phyloP scores from a whole-genome alignment of 2,329 filamentous ascomycete species.

The Arachnomyces sp. region DNA sequence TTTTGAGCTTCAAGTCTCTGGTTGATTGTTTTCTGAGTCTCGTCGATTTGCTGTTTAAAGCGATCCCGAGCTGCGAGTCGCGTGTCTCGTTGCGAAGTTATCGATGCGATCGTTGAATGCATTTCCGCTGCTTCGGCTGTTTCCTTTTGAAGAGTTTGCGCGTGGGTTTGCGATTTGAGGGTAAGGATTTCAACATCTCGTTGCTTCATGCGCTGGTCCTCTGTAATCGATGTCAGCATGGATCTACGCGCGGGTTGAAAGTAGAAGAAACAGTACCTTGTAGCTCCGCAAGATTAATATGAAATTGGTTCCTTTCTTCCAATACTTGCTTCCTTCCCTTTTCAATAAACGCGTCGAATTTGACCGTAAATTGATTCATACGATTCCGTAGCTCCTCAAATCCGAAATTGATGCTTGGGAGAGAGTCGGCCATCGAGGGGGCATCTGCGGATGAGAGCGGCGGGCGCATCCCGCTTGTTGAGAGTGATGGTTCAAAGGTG shows the following conservation, averaged over 20 bases:
- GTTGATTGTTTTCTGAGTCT: conserved; percentile 40
- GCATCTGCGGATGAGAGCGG: conserved; percentile 45
- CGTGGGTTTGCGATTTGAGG: conserved; percentile 49
- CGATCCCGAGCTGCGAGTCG: conserved; percentile 49
- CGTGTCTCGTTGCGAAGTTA: conserved; percentile 49
- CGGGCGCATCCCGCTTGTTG: conserved; percentile 46
- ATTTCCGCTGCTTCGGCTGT: conserved; percentile 56
- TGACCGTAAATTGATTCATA: conserved; percentile 85
- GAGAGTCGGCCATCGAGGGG: conserved; percentile 56
- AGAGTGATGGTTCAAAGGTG: conserved; percentile 51
- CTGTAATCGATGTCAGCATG: conserved; percentile 39
- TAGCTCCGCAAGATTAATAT: conserved; percentile 79
- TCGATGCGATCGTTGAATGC: conserved; percentile 51
- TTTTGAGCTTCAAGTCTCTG: conserved; percentile 40
- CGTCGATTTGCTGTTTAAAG: conserved; percentile 48
- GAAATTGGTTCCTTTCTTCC: conserved; percentile 90
- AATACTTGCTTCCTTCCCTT: conserved; percentile 80
- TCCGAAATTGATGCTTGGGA: conserved; percentile 88
- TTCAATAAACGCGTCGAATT: conserved; percentile 92
- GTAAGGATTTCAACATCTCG: conserved; percentile 73
- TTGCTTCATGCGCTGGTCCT: conserved; percentile 85
- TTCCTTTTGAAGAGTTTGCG: conserved; percentile 52
- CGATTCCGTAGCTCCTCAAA: conserved; percentile 92
- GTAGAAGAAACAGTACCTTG: conserved; percentile 56
- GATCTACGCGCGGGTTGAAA: not conserved